Evolutionary conservation across 495 filamentous ascomycete genomes (phyloP).

Genomic region (Evernia prunastri): DNA sequence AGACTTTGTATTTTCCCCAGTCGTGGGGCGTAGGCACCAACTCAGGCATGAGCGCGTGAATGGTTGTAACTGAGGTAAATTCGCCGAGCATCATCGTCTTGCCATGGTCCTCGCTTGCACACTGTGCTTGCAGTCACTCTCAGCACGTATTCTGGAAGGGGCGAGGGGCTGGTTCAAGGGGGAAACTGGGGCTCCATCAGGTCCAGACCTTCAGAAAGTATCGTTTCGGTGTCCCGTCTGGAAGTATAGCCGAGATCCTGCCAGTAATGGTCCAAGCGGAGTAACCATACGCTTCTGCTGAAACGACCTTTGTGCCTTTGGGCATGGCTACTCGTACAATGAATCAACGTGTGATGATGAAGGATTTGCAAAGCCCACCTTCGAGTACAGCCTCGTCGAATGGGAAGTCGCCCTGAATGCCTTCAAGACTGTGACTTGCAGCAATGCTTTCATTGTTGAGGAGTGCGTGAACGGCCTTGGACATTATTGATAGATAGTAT

Average conservation of each 20-base stretch:
- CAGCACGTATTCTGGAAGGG: constrained; percentile 3
- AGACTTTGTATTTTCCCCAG: constrained; percentile 21
- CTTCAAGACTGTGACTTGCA: constrained; percentile 14
- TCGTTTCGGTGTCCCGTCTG: constrained; percentile 24
- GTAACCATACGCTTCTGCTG: constrained; percentile 31
- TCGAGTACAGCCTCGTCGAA: constrained; percentile 17
- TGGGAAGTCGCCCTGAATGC: constrained; percentile 8
- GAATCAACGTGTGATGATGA: not conserved
- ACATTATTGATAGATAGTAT: too few relatives aligned
- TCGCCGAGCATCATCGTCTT: constrained; percentile 24
- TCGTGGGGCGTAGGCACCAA: constrained; percentile 25
- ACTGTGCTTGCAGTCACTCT: not conserved
- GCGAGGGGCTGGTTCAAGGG: too few relatives aligned
- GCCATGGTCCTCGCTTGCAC: constrained; percentile 19
- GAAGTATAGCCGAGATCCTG: constrained; percentile 29
- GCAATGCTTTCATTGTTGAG: too few relatives aligned
- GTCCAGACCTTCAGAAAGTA: constrained; percentile 19
- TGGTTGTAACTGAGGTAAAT: constrained; percentile 21
- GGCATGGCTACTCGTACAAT: constrained; percentile 9
- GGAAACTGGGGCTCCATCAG: not conserved
- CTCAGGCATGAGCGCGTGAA: constrained; percentile 20
- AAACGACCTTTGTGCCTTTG: constrained; percentile 22
- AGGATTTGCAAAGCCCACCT: not conserved
- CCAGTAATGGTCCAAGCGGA: constrained; percentile 35
- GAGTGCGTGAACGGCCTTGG: too few relatives aligned